A percentile compares a stretch with the other conserved stretches of the same genome.
Conservation (phyloP, 805 yeast species). For the Ogataea nakhonphanomensis region DNA sequence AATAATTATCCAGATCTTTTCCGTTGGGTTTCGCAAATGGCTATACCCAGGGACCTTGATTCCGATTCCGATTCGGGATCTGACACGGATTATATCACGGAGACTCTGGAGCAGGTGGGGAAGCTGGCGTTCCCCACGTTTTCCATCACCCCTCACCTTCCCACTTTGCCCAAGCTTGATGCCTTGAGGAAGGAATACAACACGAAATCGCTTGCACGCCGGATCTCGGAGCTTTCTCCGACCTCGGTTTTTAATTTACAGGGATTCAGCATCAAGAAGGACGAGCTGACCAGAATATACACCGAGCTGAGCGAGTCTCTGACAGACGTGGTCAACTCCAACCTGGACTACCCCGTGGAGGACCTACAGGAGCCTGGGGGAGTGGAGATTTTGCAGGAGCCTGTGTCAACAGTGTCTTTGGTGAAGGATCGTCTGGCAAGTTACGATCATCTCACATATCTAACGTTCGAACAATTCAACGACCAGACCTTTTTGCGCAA, state of each 20-base stretch:
- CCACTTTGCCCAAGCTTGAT: constrained; percentile 28
- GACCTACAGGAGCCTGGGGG: constrained; percentile 33
- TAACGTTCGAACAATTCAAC: constrained; percentile 34
- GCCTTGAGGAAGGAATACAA: constrained; percentile 15
- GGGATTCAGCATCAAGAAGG: constrained; percentile 25
- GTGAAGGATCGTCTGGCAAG: constrained; percentile 12
- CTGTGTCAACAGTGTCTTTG: constrained; percentile 7
- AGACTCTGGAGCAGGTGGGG: constrained; percentile 53
- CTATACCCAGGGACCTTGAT: background rate
- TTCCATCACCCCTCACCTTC: constrained; percentile 30
- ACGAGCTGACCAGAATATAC: constrained; percentile 24
- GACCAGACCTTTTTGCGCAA: constrained; percentile 40
- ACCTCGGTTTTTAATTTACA: constrained; percentile 28
- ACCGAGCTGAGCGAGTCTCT: constrained; percentile 29
- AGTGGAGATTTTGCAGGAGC: constrained; percentile 17
- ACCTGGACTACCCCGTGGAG: constrained; percentile 49
- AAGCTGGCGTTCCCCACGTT: constrained; percentile 29
- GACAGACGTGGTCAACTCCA: constrained; percentile 42
- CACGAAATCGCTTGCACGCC: constrained; percentile 21
- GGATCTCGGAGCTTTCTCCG: constrained; percentile 23
- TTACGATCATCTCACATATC: constrained; percentile 29
- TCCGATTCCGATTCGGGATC: constrained; percentile 20
- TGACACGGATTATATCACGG: constrained; percentile 38
- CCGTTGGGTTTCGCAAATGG: background rate
- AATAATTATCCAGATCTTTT: background rate